These are phyloP conservation scores for Candida sp. DNA, from an alignment of 1,139 yeast species.

Conservation along the genomic window DNA sequence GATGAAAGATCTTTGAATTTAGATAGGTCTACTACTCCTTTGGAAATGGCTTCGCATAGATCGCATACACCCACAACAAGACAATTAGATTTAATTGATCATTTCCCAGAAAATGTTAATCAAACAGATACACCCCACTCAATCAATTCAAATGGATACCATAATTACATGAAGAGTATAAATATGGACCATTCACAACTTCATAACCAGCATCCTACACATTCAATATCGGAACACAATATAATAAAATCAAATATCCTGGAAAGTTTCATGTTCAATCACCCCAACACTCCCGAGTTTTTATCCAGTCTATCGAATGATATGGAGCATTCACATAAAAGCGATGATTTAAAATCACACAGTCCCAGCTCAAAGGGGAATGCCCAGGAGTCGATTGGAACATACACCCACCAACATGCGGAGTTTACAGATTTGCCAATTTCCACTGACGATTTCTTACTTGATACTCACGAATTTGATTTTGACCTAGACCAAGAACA, in stretches of 20 bases:
- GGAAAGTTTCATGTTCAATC: constrained; percentile 2
- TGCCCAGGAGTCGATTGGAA: not conserved
- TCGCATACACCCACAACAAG: not conserved
- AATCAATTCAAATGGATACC: not conserved
- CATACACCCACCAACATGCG: not conserved
- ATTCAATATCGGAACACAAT: not conserved
- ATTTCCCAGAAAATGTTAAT: not conserved
- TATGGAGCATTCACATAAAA: not conserved
- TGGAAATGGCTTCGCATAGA: not conserved
- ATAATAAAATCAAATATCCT: not conserved
- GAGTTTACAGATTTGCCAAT: not conserved
- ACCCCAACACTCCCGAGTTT: constrained; percentile 29
- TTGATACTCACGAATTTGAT: constrained; percentile 1
- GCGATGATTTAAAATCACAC: not conserved
- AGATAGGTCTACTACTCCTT: not conserved
- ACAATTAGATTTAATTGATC: not conserved
- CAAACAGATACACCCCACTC: not conserved
- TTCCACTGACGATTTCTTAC: not conserved
- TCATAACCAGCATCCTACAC: not conserved
- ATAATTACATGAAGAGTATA: not conserved
- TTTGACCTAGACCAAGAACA: constrained; percentile 1
- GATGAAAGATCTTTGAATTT: not conserved
- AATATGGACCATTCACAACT: not conserved
- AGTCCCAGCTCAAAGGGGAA: not conserved
- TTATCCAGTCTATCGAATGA: constrained; percentile 9